These are phyloP conservation scores for Epichloe hybrida DNA, from an alignment of 2,329 filamentous ascomycete genomes.

Conservation along the genomic window DNA sequence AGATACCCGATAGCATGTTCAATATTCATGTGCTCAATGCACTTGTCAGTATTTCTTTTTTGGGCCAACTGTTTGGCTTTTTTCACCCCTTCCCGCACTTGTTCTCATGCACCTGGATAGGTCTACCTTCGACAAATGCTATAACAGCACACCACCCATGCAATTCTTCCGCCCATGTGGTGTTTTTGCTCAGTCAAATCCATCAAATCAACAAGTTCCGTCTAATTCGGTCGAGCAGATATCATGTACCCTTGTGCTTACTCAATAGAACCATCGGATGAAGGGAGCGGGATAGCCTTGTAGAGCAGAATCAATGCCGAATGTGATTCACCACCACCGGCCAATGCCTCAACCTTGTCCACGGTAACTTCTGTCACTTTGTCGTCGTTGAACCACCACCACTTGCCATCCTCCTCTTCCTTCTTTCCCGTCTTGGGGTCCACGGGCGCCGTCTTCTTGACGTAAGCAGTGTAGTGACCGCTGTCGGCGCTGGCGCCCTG, in stretches of 20 bases:
- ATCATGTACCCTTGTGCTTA: slow-evolving; percentile 4
- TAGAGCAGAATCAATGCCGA: slow-evolving; percentile 73
- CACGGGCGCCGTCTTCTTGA: slow-evolving; percentile 72
- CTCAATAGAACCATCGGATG: slow-evolving; percentile 31
- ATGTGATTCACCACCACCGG: slow-evolving; percentile 80
- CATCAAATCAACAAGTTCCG: neutral
- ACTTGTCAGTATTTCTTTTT: neutral
- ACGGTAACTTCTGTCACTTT: slow-evolving; percentile 83
- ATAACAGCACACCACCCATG: too few species aligned
- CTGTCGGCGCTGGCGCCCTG: slow-evolving; percentile 95
- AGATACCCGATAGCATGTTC: slow-evolving; percentile 3
- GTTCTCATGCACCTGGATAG: too few species aligned
- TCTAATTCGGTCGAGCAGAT: neutral
- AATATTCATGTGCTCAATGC: neutral
- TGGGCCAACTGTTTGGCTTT: neutral
- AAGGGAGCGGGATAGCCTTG: slow-evolving; percentile 56
- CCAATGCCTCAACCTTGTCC: slow-evolving; percentile 81
- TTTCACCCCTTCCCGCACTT: neutral
- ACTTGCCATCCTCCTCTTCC: slow-evolving; percentile 77
- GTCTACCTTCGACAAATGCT: too few species aligned
- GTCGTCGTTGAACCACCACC: slow-evolving; percentile 99
- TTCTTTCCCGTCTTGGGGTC: slow-evolving; percentile 66
- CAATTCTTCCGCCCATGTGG: neutral
- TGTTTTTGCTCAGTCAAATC: neutral
- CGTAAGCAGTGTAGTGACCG: slow-evolving; percentile 94